These are phyloP conservation scores for Colletotrichum sp. DNA, from an alignment of 2,329 filamentous ascomycete genomes.

Conservation along the genomic window DNA sequence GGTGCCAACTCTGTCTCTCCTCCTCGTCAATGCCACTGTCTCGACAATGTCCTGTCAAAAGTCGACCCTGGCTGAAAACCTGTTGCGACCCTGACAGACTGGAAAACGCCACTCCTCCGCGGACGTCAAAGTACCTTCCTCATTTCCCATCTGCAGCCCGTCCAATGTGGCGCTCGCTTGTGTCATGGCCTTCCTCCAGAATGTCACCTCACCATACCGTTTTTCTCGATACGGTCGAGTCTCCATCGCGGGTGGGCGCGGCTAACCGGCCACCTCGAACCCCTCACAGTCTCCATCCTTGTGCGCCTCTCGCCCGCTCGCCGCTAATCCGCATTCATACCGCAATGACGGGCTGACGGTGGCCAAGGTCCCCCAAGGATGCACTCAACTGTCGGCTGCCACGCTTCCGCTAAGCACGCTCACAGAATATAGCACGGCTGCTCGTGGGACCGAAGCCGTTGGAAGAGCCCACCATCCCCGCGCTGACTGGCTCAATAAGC, in stretches of 20 bases:
- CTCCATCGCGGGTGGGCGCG: slow-evolving; percentile 15
- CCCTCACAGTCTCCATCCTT: neutral
- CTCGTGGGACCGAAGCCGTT: neutral
- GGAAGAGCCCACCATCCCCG: neutral
- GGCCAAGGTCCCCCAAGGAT: neutral
- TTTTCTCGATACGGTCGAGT: neutral
- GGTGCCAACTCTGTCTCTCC: neutral
- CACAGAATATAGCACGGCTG: slow-evolving; percentile 14
- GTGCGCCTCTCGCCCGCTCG: neutral
- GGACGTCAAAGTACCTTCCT: neutral
- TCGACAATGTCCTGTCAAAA: neutral
- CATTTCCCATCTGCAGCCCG: slow-evolving; percentile 12
- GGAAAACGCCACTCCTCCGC: neutral
- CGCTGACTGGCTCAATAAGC: slow-evolving; percentile 18
- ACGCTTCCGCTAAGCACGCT: neutral
- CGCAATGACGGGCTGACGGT: slow-evolving; percentile 12
- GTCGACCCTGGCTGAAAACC: neutral
- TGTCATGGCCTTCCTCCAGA: neutral
- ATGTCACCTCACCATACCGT: slow-evolving; percentile 6
- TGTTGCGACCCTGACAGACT: neutral
- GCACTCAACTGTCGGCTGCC: neutral
- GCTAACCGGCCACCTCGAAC: slow-evolving; percentile 6
- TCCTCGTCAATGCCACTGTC: neutral
- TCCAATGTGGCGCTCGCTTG: slow-evolving; percentile 5
- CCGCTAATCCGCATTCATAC: slow-evolving; percentile 4